Evolutionary conservation across 2,329 filamentous ascomycete genomes (phyloP).

Genomic region (Penicillium oxalicum): DNA sequence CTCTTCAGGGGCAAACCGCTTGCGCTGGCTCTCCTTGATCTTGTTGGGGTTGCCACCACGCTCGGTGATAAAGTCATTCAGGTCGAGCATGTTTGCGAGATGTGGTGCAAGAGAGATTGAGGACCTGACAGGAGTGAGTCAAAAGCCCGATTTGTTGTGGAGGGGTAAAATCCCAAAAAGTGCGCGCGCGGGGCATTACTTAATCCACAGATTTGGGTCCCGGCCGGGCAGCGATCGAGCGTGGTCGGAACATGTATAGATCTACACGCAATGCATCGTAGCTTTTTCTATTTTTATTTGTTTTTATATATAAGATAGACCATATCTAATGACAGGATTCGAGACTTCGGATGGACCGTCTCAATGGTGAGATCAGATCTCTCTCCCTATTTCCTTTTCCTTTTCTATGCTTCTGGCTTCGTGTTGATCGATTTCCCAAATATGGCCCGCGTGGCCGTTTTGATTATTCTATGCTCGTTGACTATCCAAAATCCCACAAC

Average conservation of each 20-base stretch:
- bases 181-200: conserved; percentile 16
- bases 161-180: conserved; percentile 23
- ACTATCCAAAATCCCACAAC: conserved; percentile 6
- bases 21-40: conserved; percentile 86
- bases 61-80: conserved; percentile 73
- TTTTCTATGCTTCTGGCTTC: no score
- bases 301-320: no score
- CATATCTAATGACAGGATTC: no score
- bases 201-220: conserved; percentile 11
- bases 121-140: conserved; percentile 13
- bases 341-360: no score
- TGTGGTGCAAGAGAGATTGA: conserved; percentile 1
- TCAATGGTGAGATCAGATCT: no score
- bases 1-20: conserved; percentile 72
- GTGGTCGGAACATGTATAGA: no score
- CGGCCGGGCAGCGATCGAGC: neutral
- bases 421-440: neutral
- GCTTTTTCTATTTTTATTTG: no score
- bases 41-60: conserved; percentile 85
- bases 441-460: conserved; percentile 9
- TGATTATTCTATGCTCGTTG: conserved; percentile 21
- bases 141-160: conserved; percentile 14
- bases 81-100: conserved; percentile 60
- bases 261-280: no score
- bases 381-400: no score